Conservation (phyloP, 2,329 filamentous ascomycete genomes). For the Aspergillus sp. region DNA sequence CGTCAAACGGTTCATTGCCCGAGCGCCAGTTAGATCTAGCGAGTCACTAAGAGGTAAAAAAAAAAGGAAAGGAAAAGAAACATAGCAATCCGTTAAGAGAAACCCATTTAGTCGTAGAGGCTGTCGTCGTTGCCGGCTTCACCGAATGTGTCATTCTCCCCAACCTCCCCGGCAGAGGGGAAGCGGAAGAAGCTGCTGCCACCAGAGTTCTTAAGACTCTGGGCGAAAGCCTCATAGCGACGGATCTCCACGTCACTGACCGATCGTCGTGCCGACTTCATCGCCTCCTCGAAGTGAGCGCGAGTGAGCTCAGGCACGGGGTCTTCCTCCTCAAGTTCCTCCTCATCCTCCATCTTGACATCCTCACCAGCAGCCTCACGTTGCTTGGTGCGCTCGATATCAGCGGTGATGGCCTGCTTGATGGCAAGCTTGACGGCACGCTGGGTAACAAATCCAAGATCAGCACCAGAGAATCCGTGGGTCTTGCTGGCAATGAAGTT, state of each 20-base stretch:
- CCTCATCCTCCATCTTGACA: constrained; percentile 71
- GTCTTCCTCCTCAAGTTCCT: constrained; percentile 59
- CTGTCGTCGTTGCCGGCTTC: constrained; percentile 91
- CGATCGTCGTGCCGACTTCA: constrained; percentile 88
- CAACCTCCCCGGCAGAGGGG: constrained; percentile 59
- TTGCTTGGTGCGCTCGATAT: constrained; percentile 87
- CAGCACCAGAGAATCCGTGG: constrained; percentile 98
- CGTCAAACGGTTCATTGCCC: background rate
- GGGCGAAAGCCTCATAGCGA: constrained; percentile 95
- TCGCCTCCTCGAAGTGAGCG: constrained; percentile 97
- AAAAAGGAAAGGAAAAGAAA: constrained; percentile 29
- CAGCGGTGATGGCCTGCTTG: constrained; percentile 85
- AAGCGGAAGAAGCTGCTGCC: constrained; percentile 98
- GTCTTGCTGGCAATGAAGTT: constrained; percentile 93
- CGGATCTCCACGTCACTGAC: constrained; percentile 97
- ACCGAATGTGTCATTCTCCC: constrained; percentile 60
- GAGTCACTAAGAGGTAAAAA: constrained; percentile 30
- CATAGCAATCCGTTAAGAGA: constrained; percentile 6
- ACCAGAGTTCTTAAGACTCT: constrained; percentile 98
- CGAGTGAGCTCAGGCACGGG: constrained; percentile 94
- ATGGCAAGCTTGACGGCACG: constrained; percentile 98
- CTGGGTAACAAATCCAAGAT: constrained; percentile 98
- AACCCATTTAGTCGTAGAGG: constrained; percentile 76
- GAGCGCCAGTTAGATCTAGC: constrained; percentile 11
- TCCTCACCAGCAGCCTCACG: constrained; percentile 76